Conservation (phyloP, 345 rosid genomes). For the Abelmoschus esculentus region DNA sequence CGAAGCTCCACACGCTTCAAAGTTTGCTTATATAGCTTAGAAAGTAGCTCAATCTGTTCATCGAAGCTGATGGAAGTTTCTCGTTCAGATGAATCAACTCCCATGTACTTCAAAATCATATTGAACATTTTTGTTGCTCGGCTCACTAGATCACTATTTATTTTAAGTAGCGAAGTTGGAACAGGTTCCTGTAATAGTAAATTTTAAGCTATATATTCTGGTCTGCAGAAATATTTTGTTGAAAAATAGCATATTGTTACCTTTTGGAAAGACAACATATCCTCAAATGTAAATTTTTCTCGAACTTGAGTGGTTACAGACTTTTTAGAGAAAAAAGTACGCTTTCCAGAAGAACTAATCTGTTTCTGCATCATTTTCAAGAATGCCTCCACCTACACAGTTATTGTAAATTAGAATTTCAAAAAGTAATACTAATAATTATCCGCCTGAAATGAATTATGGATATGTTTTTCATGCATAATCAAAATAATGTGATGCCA, state of each 20-base stretch:
- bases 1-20: slow-evolving; percentile 89
- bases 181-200: slow-evolving; percentile 63
- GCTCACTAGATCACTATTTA: slow-evolving; percentile 65
- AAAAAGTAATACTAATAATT: not conserved
- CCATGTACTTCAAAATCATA: slow-evolving; percentile 81
- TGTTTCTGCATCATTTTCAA: slow-evolving; percentile 91
- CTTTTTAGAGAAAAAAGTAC: slow-evolving; percentile 83
- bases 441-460: not conserved
- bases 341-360: slow-evolving; percentile 80
- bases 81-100: slow-evolving; percentile 85
- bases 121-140: slow-evolving; percentile 86
- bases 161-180: slow-evolving; percentile 89
- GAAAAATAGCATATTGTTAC: slow-evolving; percentile 22
- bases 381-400: slow-evolving; percentile 75
- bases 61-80: slow-evolving; percentile 59
- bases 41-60: slow-evolving; percentile 83
- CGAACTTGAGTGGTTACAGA: slow-evolving; percentile 58
- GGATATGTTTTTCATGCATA: not conserved
- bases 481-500: not conserved
- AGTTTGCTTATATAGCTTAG: slow-evolving; percentile 76
- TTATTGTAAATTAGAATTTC: not conserved
- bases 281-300: slow-evolving; percentile 87
- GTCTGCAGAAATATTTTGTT: not conserved
- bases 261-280: slow-evolving; percentile 96
- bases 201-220: slow-evolving; percentile 16